Base-by-base conservation (phyloP, 768 basidiomycete species). In the Cubamyces lactineus region DNA sequence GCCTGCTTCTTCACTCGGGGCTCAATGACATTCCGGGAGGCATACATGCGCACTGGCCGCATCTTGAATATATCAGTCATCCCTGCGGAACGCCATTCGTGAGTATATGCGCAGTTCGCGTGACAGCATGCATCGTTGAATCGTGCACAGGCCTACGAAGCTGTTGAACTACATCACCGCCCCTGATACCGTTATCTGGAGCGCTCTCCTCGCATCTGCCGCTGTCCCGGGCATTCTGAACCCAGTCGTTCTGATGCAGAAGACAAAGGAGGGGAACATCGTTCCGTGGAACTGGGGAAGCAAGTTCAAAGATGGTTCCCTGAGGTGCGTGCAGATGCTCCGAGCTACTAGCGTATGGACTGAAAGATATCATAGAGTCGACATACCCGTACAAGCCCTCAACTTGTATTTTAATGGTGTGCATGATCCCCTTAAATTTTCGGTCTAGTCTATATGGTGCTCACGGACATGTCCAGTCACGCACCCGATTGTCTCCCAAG, bases 281-380 rank as follows among this genome's bases (percentile, higher is more conserved):
- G 83, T 92, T 7, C 95, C 95, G 0, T 96, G 94, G 91, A 96
- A 91, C 71, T 95, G 94, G 87, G 96, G 95, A 24, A 93, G 91
- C 64, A 84, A 89, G 63, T 98, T 96, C 75, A 96, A 92, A 71
- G 95, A 98, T 70, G 95, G 95, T 2, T 94, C 92, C 26, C 75
- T 97, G 39, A 83, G 93, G 91, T 89, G 61, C 38, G 62, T 24
- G 30, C 17, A 16, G 13, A 30, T 24, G 4, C 21, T 19, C 21
- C 19, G 34, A 16, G 23, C 21, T 34, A 26, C 28, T 23, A 6
- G 12, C 26, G 17, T 5, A 19, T 15, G 42, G 26, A 39, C 38
- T 57, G 39, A 55, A 21, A 2, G 49, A 42, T 5, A 40, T 49
- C 8, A 1, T 51, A 89, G 95, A 68, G 96, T 97, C 53, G 97